Evolutionary conservation across 148 eudicot species (phyloP).

Genomic region (Pouteria glomerata): DNA sequence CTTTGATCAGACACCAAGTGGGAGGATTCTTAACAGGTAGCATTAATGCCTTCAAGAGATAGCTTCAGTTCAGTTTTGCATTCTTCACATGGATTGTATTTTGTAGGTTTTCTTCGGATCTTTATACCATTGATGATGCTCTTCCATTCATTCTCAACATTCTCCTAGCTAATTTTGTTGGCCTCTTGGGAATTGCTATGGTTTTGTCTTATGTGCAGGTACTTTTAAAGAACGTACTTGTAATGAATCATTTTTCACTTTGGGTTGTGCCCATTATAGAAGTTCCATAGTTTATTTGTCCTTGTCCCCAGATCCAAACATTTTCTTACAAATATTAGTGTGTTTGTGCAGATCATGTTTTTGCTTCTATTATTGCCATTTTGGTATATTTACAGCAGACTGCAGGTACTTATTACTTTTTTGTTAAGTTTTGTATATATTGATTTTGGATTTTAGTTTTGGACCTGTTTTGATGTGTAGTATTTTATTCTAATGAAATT

Average conservation of each 20-base stretch:
- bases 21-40: slow-evolving; percentile 93
- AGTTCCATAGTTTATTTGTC: background rate
- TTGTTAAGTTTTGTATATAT: background rate
- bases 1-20: slow-evolving; percentile 87
- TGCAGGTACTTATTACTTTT: slow-evolving; percentile 50
- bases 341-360: slow-evolving; percentile 54
- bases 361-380: slow-evolving; percentile 77
- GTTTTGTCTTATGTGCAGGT: slow-evolving; percentile 91
- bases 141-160: slow-evolving; percentile 98
- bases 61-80: background rate
- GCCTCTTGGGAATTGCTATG: slow-evolving; percentile 73
- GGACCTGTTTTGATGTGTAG: background rate
- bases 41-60: slow-evolving; percentile 5
- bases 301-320: background rate
- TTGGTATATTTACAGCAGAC: slow-evolving; percentile 79
- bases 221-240: slow-evolving; percentile 3
- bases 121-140: slow-evolving; percentile 90
- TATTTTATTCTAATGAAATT: background rate
- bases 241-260: background rate
- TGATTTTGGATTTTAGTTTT: background rate
- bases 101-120: slow-evolving; percentile 92
- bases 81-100: slow-evolving; percentile 15
- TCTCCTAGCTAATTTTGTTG: slow-evolving; percentile 89
- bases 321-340: background rate
- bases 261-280: background rate